phyloP scores from a whole-genome alignment of 129 eudicot genomes.

The Tagetes patula region DNA sequence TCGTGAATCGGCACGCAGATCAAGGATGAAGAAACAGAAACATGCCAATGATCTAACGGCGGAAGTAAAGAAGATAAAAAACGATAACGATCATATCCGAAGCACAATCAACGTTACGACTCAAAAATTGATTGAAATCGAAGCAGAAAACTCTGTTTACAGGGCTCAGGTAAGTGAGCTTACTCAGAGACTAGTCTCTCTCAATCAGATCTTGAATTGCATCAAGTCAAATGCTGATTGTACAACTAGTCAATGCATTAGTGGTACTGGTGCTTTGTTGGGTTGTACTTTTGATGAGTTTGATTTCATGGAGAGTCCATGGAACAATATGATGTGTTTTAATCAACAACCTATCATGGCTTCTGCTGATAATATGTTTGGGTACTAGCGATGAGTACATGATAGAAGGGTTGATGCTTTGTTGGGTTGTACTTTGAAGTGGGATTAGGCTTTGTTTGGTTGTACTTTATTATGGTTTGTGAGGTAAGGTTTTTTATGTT shows the following conservation, averaged over 20 bases:
- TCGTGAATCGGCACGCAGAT: constrained; percentile 86
- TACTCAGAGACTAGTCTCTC: constrained; percentile 64
- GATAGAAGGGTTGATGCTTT: background rate
- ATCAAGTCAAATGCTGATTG: constrained; percentile 37
- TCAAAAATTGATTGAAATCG: constrained; percentile 45
- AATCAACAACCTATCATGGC: constrained; percentile 77
- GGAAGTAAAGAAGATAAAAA: constrained; percentile 47
- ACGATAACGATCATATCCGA: constrained; percentile 54
- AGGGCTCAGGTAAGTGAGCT: constrained; percentile 80
- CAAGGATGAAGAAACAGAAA: constrained; percentile 77
- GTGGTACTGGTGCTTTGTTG: constrained; percentile 27
- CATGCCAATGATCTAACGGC: constrained; percentile 61
- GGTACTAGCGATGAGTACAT: constrained; percentile 33
- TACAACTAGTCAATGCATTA: constrained; percentile 24
- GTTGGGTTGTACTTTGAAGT: constrained; percentile 22
- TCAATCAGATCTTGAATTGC: constrained; percentile 52
- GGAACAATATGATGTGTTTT: constrained; percentile 51
- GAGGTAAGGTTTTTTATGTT: background rate
- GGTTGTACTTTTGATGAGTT: constrained; percentile 15
- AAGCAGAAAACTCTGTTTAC: constrained; percentile 74
- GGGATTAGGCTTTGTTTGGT: constrained; percentile 15
- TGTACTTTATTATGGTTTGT: background rate
- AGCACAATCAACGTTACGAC: constrained; percentile 39
- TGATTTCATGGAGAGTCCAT: constrained; percentile 40
- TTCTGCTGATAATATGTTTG: constrained; percentile 61